These are phyloP conservation scores for Suhomyces bokatorum DNA, from an alignment of 1,139 yeast species.

Conservation along the genomic window DNA sequence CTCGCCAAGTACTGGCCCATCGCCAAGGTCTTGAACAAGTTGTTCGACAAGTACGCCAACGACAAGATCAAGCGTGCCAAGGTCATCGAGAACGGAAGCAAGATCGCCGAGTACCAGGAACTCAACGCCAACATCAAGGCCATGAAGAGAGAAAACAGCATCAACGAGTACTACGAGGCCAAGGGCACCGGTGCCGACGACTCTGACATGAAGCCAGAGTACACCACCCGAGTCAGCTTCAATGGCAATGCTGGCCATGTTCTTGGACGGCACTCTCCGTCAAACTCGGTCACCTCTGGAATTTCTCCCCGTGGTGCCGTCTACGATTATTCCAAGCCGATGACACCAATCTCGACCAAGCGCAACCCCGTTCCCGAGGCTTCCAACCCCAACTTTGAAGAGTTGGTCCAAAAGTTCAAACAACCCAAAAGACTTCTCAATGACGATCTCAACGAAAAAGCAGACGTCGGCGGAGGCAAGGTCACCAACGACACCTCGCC, in stretches of 20 bases:
- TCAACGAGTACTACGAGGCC: conserved; percentile 20
- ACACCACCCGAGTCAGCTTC: conserved; percentile 8
- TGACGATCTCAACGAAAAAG: conserved; percentile 5
- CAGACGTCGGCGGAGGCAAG: conserved; percentile 5
- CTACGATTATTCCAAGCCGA: conserved; percentile 14
- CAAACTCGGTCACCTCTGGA: conserved; percentile 25
- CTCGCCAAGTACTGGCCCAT: conserved; percentile 50
- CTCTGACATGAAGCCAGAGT: background rate
- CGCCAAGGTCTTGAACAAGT: conserved; percentile 42
- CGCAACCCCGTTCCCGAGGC: background rate
- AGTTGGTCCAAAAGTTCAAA: conserved; percentile 35
- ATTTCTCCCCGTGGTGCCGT: conserved; percentile 34
- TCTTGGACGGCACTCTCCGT: conserved; percentile 14
- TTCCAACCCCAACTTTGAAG: conserved; percentile 25
- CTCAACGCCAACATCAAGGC: conserved; percentile 30
- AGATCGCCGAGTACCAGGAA: conserved; percentile 43
- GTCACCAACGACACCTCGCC: conserved; percentile 36
- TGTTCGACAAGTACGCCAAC: conserved; percentile 49
- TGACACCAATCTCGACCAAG: background rate
- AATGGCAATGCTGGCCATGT: conserved; percentile 9
- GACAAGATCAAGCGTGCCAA: conserved; percentile 46
- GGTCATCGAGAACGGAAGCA: conserved; percentile 43
- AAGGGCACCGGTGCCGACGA: background rate
- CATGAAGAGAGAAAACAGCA: conserved; percentile 23
- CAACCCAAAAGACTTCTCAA: conserved; percentile 15